Conservation (phyloP, 106 monocot species). For the Phalaenopsis equestris region DNA sequence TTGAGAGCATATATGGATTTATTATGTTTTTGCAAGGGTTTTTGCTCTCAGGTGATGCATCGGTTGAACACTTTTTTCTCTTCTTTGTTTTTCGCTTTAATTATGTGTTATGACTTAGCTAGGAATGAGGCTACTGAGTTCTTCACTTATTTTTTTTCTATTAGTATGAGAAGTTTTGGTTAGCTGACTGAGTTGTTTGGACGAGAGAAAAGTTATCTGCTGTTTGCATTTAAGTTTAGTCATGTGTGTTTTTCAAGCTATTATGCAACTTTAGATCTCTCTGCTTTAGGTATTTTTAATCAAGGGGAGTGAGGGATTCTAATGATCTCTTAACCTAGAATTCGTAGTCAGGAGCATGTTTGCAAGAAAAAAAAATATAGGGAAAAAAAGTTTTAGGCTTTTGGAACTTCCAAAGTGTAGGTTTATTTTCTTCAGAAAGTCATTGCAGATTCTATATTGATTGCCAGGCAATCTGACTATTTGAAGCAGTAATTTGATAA, state of each 20-base stretch:
- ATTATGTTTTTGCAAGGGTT: slow-evolving; percentile 28
- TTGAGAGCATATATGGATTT: slow-evolving; percentile 26
- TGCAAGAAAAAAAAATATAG: background rate
- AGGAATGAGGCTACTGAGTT: background rate
- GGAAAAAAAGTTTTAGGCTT: background rate
- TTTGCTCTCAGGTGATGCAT: slow-evolving; percentile 25
- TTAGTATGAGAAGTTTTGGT: background rate
- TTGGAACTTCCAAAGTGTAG: background rate
- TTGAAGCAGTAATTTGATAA: background rate
- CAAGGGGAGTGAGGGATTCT: background rate
- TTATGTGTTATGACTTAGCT: background rate
- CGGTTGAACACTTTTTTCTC: background rate
- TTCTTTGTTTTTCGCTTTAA: background rate
- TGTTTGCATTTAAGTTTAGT: background rate
- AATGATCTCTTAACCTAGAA: background rate
- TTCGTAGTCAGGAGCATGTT: background rate
- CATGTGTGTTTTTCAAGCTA: no score
- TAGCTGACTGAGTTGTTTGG: background rate
- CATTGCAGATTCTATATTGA: no score
- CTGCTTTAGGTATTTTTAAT: background rate
- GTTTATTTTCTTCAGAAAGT: no score
- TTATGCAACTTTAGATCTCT: background rate
- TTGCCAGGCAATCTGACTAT: background rate
- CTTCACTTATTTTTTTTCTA: background rate
- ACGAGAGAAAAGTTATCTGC: background rate